Evolutionary conservation across 306 rosid genomes (phyloP), one percentile per base, ranked within the genome.

Genomic region (Ormosia emarginata): DNA sequence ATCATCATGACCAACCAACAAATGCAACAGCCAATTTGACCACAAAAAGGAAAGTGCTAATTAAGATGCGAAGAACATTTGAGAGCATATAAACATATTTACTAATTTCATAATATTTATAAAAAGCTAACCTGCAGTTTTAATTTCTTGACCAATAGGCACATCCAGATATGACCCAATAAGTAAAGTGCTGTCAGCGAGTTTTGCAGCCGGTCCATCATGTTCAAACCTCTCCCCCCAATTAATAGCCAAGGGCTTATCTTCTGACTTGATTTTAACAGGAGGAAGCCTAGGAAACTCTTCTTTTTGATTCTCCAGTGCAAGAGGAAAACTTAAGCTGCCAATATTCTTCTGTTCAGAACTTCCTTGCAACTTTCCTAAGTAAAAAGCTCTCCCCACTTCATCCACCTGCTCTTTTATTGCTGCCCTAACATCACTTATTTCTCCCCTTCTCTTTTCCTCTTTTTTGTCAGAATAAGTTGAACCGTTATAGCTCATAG

Each of bases 241-340:
- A 63, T 83, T 91, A 78, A 90, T 72, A 77, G 85, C 75, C 85
- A 87, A 78, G 13, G 91, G 82, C 83, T 90, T 93, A 82, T 93
- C 98, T 86, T 93, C 98, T 29, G 94, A 90, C 91, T 93, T 96
- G 50, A 96, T 90, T 85, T 83, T 91, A 80, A 96, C 98, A 30
- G 97, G 99, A 30, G 99, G 94, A 91, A 93, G 88, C 89, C 97
- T 88, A 13, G 97, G 98, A 46, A 88, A 89, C 77, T 92, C 98
- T 84, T 96, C 97, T 84, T 89, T 90, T 63, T 85, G 96, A 86
- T 85, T 93, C 78, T 92, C 96, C 46, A 70, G 77, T 7, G 71
- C 78, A 44, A 92, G 79, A 73, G 94, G 93, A 87, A 91, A 89
- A 77, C 79, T 85, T 81, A 90, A 66, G 85, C 82, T 77, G 81